Base-by-base conservation (phyloP, 2,329 filamentous ascomycete species). In the Calonectria montana region DNA sequence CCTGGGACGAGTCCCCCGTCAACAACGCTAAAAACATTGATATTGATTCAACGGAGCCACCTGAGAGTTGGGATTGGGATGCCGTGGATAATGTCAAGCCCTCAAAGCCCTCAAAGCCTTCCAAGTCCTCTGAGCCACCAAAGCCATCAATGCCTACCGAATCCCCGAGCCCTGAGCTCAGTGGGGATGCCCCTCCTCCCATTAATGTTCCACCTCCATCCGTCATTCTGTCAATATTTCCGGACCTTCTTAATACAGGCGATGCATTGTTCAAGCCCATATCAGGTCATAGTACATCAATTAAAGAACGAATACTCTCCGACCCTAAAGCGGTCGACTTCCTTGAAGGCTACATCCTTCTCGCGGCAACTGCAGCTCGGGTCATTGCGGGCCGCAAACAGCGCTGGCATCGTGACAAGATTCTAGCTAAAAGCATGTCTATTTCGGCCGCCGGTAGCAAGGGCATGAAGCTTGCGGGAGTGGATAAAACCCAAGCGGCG, bases 191-290 rank as follows among this genome's bases (percentile, higher is more conserved):
- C 45, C 84, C 87, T 27, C 93, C 94, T 7, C 95, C 95, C 6
- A 94, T 92, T 21, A 98, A 98, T 79, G 91, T 98, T 9, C 96
- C 96, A 12, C 96, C 96, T 5, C 96, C 96, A 1, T 94, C 94
- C 1, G 88, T 97, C 23, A 87, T 98, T 16, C 88, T 98, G 25
- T 92, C 94, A 10, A 83, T 95, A 9, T 95, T 98, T 75, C 91
- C 94, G 0, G 86, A 90, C 9, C 85, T 97, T 6, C 90, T 98
- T 72, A 87, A 89, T 23, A 86, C 92, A 31, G 92, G 92, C 5
- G 90, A 92, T 73, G 84, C 88, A 21, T 87, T 96, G 1, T 92
- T 94, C 81, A 90, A 91, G 75, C 90, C 91, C 3, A 87, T 94
- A 65, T 87, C 90, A 41, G 87, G 88, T 15, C 89, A 92, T 64